Evolutionary conservation across 768 basidiomycete species (phyloP).

Genomic region (Royoungia palumana): DNA sequence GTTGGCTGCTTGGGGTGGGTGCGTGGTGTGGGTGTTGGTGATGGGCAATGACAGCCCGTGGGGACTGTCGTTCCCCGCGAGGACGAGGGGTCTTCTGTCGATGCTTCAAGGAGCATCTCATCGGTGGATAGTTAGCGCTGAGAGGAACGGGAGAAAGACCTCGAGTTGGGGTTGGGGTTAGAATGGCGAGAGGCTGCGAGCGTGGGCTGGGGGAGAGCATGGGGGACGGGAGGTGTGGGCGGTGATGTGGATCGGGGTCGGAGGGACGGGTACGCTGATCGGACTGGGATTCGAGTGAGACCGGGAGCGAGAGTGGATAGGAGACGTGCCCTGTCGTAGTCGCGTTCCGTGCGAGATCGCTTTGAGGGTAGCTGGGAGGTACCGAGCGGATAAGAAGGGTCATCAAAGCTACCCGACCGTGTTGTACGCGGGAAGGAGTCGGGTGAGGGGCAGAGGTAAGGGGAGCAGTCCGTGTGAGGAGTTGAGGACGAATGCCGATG

Average conservation of each 20-base stretch:
- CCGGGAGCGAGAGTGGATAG: background rate
- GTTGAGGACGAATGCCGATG: slow-evolving; percentile 24
- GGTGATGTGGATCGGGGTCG: slow-evolving; percentile 29
- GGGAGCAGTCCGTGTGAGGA: slow-evolving; percentile 32
- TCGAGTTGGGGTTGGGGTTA: slow-evolving; percentile 15
- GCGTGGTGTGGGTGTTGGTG: slow-evolving; percentile 32
- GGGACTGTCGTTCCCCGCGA: slow-evolving; percentile 32
- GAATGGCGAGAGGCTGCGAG: slow-evolving; percentile 13
- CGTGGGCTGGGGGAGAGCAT: slow-evolving; percentile 7
- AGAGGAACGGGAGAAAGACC: slow-evolving; percentile 37
- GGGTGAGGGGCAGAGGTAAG: slow-evolving; percentile 41
- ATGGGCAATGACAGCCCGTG: slow-evolving; percentile 26
- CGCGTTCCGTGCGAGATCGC: slow-evolving; percentile 40
- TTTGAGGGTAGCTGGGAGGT: slow-evolving; percentile 49
- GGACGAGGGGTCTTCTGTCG: slow-evolving; percentile 37
- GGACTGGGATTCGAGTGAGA: slow-evolving; percentile 15
- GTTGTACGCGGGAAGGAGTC: slow-evolving; percentile 34
- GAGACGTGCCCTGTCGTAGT: slow-evolving; percentile 25
- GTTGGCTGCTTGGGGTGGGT: slow-evolving; percentile 11
- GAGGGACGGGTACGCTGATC: slow-evolving; percentile 12
- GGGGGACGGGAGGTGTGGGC: slow-evolving; percentile 21
- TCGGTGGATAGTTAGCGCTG: slow-evolving; percentile 38
- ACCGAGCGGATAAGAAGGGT: slow-evolving; percentile 26
- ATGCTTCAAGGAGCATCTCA: slow-evolving; percentile 47
- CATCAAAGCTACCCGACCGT: slow-evolving; percentile 43